Evolutionary conservation across 2,329 filamentous ascomycete species (phyloP), one percentile per base, ranked within the genome.

Genomic region (Penicillium sp.): DNA sequence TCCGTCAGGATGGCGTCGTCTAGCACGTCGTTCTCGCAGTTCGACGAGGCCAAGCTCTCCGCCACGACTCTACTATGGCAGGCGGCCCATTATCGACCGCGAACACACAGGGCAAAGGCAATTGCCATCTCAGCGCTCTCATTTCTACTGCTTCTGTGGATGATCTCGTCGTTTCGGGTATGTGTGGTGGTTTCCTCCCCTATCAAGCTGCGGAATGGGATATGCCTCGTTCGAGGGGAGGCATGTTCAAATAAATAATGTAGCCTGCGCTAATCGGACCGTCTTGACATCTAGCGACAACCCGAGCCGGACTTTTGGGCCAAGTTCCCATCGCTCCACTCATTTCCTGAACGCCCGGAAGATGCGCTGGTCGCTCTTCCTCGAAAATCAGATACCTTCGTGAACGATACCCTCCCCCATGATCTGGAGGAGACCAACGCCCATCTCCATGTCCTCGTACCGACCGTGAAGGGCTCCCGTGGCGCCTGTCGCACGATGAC

Each of bases 401-500:
- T 67, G 48, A 72, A 74, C 63, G 66, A 69, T 37, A 73, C 67
- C 16, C 67, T 76, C 19, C 73, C 75, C 10, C 63, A 65, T 22
- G 70, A 70, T 48, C 62, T 76, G 6, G 68, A 72, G 46, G 77
- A 78, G 52, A 64, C 67, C 6, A 76, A 74, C 52, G 75, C 76
- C 0, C 76, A 74, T 51, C 84, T 88, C 63, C 85, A 87, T 70
- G 79, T 88, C 40, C 71, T 87, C 30, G 77, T 87, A 52, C 81
- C 83, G 6, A 79, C 82, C 6, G 76, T 78, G 40, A 75, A 76
- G n/a, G 78, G 78, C 45, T 82, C 80, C 38, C 66, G 78, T 19
- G 78, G 81, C n/a, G 78, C 87, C 43, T 88, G 85, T 76, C 84
- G 84, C 65, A 82, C 84, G 1, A 69, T 86, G 13, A 75, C 86